phyloP scores from a whole-genome alignment of 2,329 filamentous ascomycete genomes.

The Sphaceloma murrayae region DNA sequence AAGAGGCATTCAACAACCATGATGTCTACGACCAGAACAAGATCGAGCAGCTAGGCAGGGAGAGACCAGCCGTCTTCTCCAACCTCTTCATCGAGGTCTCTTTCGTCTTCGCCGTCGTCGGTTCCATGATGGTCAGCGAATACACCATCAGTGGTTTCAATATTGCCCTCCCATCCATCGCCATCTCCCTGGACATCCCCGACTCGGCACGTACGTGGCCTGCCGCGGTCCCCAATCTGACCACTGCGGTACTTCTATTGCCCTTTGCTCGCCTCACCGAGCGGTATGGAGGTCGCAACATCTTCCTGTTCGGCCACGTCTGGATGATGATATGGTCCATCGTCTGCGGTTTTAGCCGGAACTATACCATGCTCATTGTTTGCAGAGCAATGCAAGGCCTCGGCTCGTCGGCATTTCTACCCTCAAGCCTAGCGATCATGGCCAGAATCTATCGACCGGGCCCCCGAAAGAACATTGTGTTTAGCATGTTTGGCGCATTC shows the following conservation, averaged over 20 bases:
- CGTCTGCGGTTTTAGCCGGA: constrained; percentile 27
- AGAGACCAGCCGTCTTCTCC: constrained; percentile 49
- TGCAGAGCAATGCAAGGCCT: constrained; percentile 30
- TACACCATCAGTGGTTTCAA: constrained; percentile 70
- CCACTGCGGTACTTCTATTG: constrained; percentile 40
- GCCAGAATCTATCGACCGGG: constrained; percentile 30
- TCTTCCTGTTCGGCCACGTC: constrained; percentile 50
- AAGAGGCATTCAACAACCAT: too few species aligned
- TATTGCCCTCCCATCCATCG: constrained; percentile 56
- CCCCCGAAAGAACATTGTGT: constrained; percentile 30
- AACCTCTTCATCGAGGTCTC: constrained; percentile 47
- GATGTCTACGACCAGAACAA: not conserved
- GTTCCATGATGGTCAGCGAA: constrained; percentile 40
- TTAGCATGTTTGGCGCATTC: constrained; percentile 40
- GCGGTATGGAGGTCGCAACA: constrained; percentile 51
- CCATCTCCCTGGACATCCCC: constrained; percentile 54
- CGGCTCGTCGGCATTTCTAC: constrained; percentile 30
- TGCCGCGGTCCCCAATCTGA: constrained; percentile 43
- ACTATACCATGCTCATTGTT: constrained; percentile 30
- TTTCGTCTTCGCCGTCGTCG: constrained; percentile 47
- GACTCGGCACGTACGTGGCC: constrained; percentile 51
- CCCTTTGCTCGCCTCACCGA: constrained; percentile 42
- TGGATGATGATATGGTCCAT: constrained; percentile 33
- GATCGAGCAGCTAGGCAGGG: constrained; percentile 52
- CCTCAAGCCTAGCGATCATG: constrained; percentile 27